A percentile compares a stretch with the other conserved stretches of the same genome.
These are phyloP conservation scores for Boletus sp. DNA, from an alignment of 768 basidiomycete genomes.

Conservation along the genomic window DNA sequence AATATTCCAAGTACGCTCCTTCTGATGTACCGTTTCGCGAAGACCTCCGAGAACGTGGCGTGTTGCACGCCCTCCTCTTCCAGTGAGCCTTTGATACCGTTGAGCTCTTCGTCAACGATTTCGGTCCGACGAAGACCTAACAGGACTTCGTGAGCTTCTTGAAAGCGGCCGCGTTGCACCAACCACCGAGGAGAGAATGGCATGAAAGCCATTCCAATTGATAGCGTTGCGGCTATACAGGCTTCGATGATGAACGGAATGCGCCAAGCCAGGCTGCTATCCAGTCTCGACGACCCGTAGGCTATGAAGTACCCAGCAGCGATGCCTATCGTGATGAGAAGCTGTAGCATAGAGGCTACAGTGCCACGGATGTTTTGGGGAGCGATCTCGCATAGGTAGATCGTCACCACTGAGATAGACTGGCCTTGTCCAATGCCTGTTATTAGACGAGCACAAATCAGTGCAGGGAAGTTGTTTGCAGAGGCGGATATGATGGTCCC, in stretches of 20 bases:
- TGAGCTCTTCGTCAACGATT: slow-evolving; percentile 22
- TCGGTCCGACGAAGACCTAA: slow-evolving; percentile 12
- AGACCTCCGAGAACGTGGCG: slow-evolving; percentile 28
- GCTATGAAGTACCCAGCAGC: slow-evolving; percentile 33
- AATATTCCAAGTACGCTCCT: slow-evolving; percentile 43
- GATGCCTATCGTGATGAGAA: slow-evolving; percentile 44
- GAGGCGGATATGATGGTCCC: slow-evolving; percentile 42
- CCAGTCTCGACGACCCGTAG: slow-evolving; percentile 25
- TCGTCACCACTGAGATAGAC: slow-evolving; percentile 42
- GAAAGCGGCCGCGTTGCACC: slow-evolving; percentile 31
- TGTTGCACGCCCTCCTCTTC: slow-evolving; percentile 21
- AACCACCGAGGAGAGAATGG: slow-evolving; percentile 27
- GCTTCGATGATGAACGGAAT: slow-evolving; percentile 28
- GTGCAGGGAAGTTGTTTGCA: slow-evolving; percentile 33
- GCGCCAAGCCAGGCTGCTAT: slow-evolving; percentile 27
- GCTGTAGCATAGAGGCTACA: slow-evolving; percentile 40
- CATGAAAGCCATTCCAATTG: slow-evolving; percentile 24
- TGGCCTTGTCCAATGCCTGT: slow-evolving; percentile 49
- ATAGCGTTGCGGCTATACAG: slow-evolving; percentile 16
- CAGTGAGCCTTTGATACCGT: slow-evolving; percentile 17
- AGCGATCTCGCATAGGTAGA: slow-evolving; percentile 43
- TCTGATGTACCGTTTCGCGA: slow-evolving; percentile 28
- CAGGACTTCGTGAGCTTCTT: slow-evolving; percentile 34
- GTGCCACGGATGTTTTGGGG: slow-evolving; percentile 41
- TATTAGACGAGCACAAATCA: slow-evolving; percentile 45